Conservation (phyloP, 2,329 filamentous ascomycete species). For the Exophiala sp. region DNA sequence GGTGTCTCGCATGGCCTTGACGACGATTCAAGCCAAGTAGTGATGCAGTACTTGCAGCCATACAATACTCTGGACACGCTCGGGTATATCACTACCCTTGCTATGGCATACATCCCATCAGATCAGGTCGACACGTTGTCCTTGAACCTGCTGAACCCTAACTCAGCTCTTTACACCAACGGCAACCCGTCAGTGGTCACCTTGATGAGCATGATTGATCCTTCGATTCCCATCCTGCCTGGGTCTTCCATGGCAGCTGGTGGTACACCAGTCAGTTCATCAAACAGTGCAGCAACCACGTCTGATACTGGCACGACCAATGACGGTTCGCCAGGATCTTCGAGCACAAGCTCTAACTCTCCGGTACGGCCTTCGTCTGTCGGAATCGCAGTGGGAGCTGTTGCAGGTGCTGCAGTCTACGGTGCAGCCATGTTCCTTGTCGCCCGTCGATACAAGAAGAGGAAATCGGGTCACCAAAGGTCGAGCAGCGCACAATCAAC, state of each 20-base stretch:
- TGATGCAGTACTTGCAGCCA: slow-evolving; percentile 29
- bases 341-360: slow-evolving; percentile 43
- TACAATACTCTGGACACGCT: slow-evolving; percentile 54
- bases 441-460: slow-evolving; percentile 84
- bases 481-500: slow-evolving; percentile 66
- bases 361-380: slow-evolving; percentile 48
- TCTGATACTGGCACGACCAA: slow-evolving; percentile 37
- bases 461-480: slow-evolving; percentile 72
- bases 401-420: slow-evolving; percentile 78
- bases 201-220: slow-evolving; percentile 78
- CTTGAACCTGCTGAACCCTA: slow-evolving; percentile 66
- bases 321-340: slow-evolving; percentile 48
- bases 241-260: slow-evolving; percentile 42
- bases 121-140: slow-evolving; percentile 65
- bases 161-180: slow-evolving; percentile 72
- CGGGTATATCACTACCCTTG: slow-evolving; percentile 78
- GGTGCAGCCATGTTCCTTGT: slow-evolving; percentile 93
- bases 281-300: slow-evolving; percentile 31
- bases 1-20: slow-evolving; percentile 66
- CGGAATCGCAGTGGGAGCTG: slow-evolving; percentile 71
- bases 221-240: slow-evolving; percentile 67
- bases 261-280: slow-evolving; percentile 36
- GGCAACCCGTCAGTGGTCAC: slow-evolving; percentile 62
- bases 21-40: slow-evolving; percentile 31
- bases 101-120: slow-evolving; percentile 70